Base-by-base conservation (phyloP, 2,329 filamentous ascomycete genomes). In the Fusarium veterinarium region DNA sequence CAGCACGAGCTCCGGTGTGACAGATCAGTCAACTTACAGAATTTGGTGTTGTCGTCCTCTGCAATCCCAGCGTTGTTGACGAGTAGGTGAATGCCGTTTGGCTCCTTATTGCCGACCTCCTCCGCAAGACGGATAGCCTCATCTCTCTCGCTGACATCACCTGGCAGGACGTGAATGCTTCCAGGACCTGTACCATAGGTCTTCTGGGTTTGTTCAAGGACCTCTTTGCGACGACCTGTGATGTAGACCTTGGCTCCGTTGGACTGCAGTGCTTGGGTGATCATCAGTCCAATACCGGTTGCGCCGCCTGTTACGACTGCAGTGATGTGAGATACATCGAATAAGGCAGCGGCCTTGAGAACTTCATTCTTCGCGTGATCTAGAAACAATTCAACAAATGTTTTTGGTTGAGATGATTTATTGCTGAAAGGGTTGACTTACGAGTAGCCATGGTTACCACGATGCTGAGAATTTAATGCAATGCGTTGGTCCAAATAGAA, bases 221-320 rank as follows among this genome's bases (percentile, higher is more conserved):
- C 23, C 4, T 67, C 64, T 3, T 16, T 42, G 1, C 64, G 62
- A 5, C 64, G 64, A 1, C 64, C 62, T 3, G 64, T 67, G 17
- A 67, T 67, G 13, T 67, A 67, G 5, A 67, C 61, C 13, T 67
- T 67, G 11, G 64, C 61, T 1, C 61, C 64, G 1, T 67, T 67
- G 20, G 64, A 44, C 3, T 52, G 52, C 0, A 67, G 13, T 1
- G 62, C 52, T 11, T 67, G 52, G 1, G 62, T 52, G 3, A 67
- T 67, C 64, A 67, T 67, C 0, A 67, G 6, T 0, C 64, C 64
- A 10, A 67, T 67, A 0, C 64, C 64, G 1, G 64, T 67, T 5
- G 52, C 64, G 6, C 64, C 62, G 3, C 64, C 64, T 10, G 64
- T 67, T 0, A 67, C 64, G 0, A 67, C 62, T 0, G 64, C 52